Base-by-base conservation (phyloP, 768 basidiomycete genomes). In the Crucibulum laeve region DNA sequence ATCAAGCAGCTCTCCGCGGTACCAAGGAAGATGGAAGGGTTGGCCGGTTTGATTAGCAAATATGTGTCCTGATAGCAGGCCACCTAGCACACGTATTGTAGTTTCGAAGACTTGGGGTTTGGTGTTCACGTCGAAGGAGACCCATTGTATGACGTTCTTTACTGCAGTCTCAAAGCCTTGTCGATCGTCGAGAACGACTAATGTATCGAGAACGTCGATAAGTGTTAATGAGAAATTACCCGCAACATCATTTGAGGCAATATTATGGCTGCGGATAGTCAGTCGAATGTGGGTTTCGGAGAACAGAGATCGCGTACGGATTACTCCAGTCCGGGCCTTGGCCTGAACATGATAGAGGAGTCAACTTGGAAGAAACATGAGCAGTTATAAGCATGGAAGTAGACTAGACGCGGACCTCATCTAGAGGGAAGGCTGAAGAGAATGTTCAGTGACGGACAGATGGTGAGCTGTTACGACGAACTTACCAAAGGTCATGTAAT, bases 91-190 rank as follows among this genome's bases (percentile, higher is more conserved):
- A 21, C 94, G 82, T 43, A 98, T 98, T 1, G 91, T 97, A 7
- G 89, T 90, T 68, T 99, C 95, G 56, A 99, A 99, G 3, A 98
- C 87, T 73, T 99, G 95, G n/a, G 96, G 92, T 62, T 83, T 91
- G 32, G 91, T 91, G 63, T 97, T 84, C 45, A 92, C 86, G 58
- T 97, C 89, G 61, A 96, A 97, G 1, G 84, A 84, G 28, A 96
- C 88, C 74, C 79, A 82, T 42, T 80, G 64, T 40, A 95, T 85
- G 42, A 92, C 79, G 49, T 87, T 80, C 46, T 77, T 79, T 40
- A 98, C 84, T 3, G 91, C 93, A n/a, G 69, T 69, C 54, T 90
- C 86, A 55, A 96, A 97, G 4, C 84, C 88, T 40, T 68, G 56
- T 18, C 76, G 77, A 55, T 94, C 89, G 51, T 80, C 75, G 25